Evolutionary conservation across 805 yeast genomes (phyloP).

Genomic region (Cyberlindnera japonica): DNA sequence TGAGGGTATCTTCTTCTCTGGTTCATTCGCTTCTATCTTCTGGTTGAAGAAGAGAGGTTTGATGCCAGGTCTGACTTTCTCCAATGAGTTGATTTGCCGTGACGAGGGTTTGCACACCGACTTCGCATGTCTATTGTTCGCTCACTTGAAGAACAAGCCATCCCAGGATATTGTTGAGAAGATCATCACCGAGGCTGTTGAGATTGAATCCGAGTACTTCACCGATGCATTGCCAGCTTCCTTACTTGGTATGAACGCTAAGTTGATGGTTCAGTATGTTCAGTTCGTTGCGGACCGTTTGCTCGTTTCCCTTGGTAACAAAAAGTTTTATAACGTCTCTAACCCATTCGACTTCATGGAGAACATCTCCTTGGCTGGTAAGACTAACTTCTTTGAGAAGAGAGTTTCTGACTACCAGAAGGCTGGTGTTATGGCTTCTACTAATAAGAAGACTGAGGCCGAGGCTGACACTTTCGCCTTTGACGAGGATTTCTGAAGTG

Average conservation of each 20-base stretch:
- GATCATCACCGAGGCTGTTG: slow-evolving; percentile 93
- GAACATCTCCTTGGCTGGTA: slow-evolving; percentile 96
- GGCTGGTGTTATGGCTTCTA: slow-evolving; percentile 95
- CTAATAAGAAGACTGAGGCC: slow-evolving; percentile 42
- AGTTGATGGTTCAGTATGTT: slow-evolving; percentile 95
- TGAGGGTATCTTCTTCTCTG: slow-evolving; percentile 97
- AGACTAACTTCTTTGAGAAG: slow-evolving; percentile 98
- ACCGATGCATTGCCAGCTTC: slow-evolving; percentile 93
- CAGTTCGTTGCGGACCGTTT: slow-evolving; percentile 97
- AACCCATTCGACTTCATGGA: slow-evolving; percentile 99
- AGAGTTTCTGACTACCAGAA: slow-evolving; percentile 98
- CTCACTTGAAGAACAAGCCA: slow-evolving; percentile 91
- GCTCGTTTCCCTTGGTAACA: slow-evolving; percentile 85
- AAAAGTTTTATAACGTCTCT: slow-evolving; percentile 78
- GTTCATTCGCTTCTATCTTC: slow-evolving; percentile 96
- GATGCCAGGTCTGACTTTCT: slow-evolving; percentile 98
- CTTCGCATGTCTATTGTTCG: slow-evolving; percentile 92
- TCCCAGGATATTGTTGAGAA: slow-evolving; percentile 70
- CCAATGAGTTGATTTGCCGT: slow-evolving; percentile 95
- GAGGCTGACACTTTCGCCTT: slow-evolving; percentile 65
- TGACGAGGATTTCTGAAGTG: slow-evolving; percentile 84
- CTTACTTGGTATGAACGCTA: slow-evolving; percentile 90
- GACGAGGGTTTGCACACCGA: slow-evolving; percentile 99
- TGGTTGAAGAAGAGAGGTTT: slow-evolving; percentile 99
- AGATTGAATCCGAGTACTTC: slow-evolving; percentile 89